Conservation (phyloP, 495 filamentous ascomycete species). For the Pyrenula aspistea region DNA sequence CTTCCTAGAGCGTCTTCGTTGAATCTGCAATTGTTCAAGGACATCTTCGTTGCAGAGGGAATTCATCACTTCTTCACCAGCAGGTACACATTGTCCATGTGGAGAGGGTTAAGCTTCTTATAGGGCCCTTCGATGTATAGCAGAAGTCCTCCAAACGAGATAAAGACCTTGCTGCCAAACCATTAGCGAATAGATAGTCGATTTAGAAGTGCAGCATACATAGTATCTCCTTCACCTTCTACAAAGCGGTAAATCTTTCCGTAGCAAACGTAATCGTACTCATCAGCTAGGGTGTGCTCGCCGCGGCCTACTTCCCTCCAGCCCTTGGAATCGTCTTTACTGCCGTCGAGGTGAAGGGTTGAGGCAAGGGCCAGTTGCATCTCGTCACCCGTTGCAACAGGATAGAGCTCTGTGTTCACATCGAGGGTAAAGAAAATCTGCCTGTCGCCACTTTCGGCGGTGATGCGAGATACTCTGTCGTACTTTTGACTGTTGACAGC, state of each 20-base stretch:
- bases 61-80: conserved; percentile 69
- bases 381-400: conserved; percentile 55
- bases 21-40: conserved; percentile 1
- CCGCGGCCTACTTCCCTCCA: conserved; percentile 69
- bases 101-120: conserved; percentile 82
- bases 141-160: conserved; percentile 84
- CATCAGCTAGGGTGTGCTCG: conserved; percentile 73
- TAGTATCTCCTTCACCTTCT: conserved; percentile 69
- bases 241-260: conserved; percentile 97
- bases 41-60: neutral
- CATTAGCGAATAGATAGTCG: neutral
- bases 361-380: conserved; percentile 70
- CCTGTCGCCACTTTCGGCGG: conserved; percentile 55
- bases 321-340: conserved; percentile 47
- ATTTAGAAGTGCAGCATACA: conserved; percentile 45
- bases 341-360: conserved; percentile 77
- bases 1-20: conserved; percentile 6
- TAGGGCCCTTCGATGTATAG: conserved; percentile 87
- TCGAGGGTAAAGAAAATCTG: conserved; percentile 72
- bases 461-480: conserved; percentile 81
- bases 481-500: conserved; percentile 72
- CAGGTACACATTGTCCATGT: conserved; percentile 88
- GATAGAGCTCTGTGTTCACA: conserved; percentile 89
- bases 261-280: conserved; percentile 94
- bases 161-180: conserved; percentile 65